Percentiles rank a stretch among this genome's conserved stretches.
phyloP scores from a whole-genome alignment of 176 grass and related monocot genomes.

The Ananas comosus region DNA sequence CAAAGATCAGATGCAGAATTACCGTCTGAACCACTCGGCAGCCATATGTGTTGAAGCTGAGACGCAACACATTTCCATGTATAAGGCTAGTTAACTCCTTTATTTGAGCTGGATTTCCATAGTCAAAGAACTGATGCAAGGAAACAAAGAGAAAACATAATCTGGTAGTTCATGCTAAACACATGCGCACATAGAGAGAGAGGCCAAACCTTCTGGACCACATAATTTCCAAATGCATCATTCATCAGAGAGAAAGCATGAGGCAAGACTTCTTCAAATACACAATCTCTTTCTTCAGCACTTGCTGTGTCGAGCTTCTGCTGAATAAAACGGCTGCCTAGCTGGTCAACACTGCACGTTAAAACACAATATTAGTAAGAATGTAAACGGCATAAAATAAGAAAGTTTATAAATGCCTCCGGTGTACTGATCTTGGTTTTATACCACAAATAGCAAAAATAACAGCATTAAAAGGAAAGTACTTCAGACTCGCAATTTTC shows the following conservation, averaged over 20 bases:
- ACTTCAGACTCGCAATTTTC: too few relatives aligned
- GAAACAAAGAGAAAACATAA: neutral
- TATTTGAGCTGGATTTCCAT: constrained; percentile 26
- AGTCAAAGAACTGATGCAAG: constrained; percentile 34
- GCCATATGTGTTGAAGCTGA: constrained; percentile 32
- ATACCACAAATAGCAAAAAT: too few relatives aligned
- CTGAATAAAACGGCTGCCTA: constrained; percentile 36
- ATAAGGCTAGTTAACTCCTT: constrained; percentile 29
- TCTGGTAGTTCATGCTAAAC: too few relatives aligned
- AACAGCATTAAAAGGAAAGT: too few relatives aligned
- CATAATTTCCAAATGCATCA: constrained; percentile 39
- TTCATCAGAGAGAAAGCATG: constrained; percentile 1
- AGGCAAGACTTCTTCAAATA: constrained; percentile 32
- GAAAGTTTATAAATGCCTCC: too few relatives aligned
- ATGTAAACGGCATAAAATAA: too few relatives aligned
- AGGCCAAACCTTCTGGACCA: constrained; percentile 43
- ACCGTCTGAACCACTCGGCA: constrained; percentile 49
- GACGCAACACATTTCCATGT: constrained; percentile 17
- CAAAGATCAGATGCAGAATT: neutral
- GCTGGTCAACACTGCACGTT: constrained; percentile 17
- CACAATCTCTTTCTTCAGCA: constrained; percentile 23
- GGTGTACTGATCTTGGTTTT: too few relatives aligned
- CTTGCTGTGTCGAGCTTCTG: constrained; percentile 31
- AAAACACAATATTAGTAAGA: neutral
- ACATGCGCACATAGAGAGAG: neutral